Conservation (phyloP, 2,329 filamentous ascomycete genomes). For the Aspergillus texensis region DNA sequence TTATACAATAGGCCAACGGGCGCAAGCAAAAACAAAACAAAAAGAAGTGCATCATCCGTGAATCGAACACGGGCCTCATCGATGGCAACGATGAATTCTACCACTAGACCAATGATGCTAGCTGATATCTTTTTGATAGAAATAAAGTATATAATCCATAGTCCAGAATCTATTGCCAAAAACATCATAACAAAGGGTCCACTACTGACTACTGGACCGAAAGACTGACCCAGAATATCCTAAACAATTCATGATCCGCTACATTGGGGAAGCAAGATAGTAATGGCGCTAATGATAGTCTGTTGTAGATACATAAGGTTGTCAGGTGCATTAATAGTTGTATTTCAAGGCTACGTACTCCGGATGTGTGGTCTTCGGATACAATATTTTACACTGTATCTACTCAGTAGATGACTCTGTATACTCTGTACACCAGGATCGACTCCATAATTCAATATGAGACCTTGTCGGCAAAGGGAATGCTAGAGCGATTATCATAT, state of each 20-base stretch:
- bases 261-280: too few relatives aligned
- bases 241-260: too few relatives aligned
- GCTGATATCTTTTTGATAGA: constrained; percentile 11
- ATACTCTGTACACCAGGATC: neutral
- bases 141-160: accelerated
- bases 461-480: neutral
- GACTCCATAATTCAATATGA: neutral
- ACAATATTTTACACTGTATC: neutral
- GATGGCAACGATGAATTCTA: constrained; percentile 51
- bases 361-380: neutral
- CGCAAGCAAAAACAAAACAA: constrained; percentile 6
- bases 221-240: too few relatives aligned
- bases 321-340: too few relatives aligned
- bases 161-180: too few relatives aligned
- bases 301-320: too few relatives aligned
- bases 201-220: too few relatives aligned
- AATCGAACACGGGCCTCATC: constrained; percentile 52
- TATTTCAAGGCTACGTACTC: too few relatives aligned
- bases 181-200: too few relatives aligned
- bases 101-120: constrained; percentile 50
- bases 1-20: neutral
- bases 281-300: too few relatives aligned
- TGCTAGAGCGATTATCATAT: neutral
- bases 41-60: constrained; percentile 43
- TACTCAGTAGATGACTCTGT: neutral